Base-by-base conservation (phyloP, 805 yeast species). In the Teunomyces lycoperdinae region DNA sequence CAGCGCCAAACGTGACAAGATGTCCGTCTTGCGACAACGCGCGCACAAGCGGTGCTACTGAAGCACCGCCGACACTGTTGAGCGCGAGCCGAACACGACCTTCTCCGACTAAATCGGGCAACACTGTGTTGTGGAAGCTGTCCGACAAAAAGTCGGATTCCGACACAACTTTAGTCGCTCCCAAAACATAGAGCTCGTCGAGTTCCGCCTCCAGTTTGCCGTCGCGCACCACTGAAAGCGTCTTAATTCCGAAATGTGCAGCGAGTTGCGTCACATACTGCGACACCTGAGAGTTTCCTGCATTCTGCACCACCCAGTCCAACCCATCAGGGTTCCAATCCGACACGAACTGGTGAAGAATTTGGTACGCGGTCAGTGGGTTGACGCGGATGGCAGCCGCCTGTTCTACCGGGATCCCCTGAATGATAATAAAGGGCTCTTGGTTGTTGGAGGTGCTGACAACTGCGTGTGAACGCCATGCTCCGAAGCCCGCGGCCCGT, bases 221-320 rank as follows among this genome's bases (percentile, higher is more conserved):
- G 28, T 56, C 56, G 49, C 73, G 57, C 9, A 67, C 52, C 9
- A 68, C 56, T 7, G 62, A 60, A 43, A 68, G 50, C 7, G 67
- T 58, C 16, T 60, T 66, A 27, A 68, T 55, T n/a, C 61, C 60
- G 28, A 50, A 46, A 27, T 43, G 45, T 40, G 43, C 51, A 10
- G 70, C 63, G n/a, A 67, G 42, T 50, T 67, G 73, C 38, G 59
- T 59, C 42, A 67, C 54, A 53, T 50, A 65, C 52, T 60, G 59
- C 38, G 59, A 55, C 1, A 68, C 73, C 38, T 64, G 68, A 1
- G 73, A 68, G 50, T 58, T 66, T 9, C 72, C 72, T 3, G 67
- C 65, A 47, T 67, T 68, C 46, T 58, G 60, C 28, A 68, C 56
- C 29, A 67, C 56, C 71, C 71, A 68, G 48, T 66, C 70, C 28